Percentiles rank a stretch among this genome's conserved stretches.
These are phyloP conservation scores for Ophiostoma montium DNA, from an alignment of 2,329 filamentous ascomycete species.

Conservation along the genomic window DNA sequence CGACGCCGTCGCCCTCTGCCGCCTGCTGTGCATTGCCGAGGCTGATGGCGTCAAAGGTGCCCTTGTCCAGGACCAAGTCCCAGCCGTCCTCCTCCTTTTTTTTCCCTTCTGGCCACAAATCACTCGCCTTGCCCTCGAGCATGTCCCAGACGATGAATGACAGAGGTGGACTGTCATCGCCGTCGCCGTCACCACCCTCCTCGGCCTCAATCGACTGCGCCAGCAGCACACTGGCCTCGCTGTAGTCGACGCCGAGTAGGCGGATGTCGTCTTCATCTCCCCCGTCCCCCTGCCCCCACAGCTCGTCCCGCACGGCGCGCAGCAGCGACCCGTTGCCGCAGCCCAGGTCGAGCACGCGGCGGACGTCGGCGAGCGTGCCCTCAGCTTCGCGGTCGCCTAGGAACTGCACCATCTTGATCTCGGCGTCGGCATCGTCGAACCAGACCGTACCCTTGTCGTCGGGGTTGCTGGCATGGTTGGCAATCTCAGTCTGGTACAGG, in stretches of 20 bases:
- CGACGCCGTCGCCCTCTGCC: not conserved
- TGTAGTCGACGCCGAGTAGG: conserved; percentile 86
- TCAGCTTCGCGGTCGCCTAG: conserved; percentile 29
- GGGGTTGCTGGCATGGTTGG: conserved; percentile 58
- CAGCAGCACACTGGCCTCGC: conserved; percentile 56
- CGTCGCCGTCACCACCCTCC: conserved; percentile 14
- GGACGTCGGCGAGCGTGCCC: conserved; percentile 18
- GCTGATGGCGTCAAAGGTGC: conserved; percentile 90
- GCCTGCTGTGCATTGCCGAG: conserved; percentile 39
- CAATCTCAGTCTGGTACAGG: conserved; percentile 56
- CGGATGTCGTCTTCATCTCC: conserved; percentile 47
- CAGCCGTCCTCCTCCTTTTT: conserved; percentile 37
- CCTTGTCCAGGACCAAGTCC: conserved; percentile 93
- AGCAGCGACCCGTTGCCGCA: conserved; percentile 89
- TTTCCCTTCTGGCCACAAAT: not conserved
- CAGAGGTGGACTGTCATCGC: conserved; percentile 15
- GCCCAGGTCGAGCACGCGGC: conserved; percentile 67
- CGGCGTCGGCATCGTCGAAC: conserved; percentile 89
- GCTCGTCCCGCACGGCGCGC: conserved; percentile 55
- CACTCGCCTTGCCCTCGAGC: conserved; percentile 24
- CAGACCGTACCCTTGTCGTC: conserved; percentile 79
- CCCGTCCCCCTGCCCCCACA: conserved; percentile 30
- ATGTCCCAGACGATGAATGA: conserved; percentile 49
- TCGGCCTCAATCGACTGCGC: conserved; percentile 46
- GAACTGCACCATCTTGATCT: conserved; percentile 62